Evolutionary conservation across 768 basidiomycete species (phyloP), one percentile per base, ranked within the genome.

Genomic region (Hydnomerulius pinastri): DNA sequence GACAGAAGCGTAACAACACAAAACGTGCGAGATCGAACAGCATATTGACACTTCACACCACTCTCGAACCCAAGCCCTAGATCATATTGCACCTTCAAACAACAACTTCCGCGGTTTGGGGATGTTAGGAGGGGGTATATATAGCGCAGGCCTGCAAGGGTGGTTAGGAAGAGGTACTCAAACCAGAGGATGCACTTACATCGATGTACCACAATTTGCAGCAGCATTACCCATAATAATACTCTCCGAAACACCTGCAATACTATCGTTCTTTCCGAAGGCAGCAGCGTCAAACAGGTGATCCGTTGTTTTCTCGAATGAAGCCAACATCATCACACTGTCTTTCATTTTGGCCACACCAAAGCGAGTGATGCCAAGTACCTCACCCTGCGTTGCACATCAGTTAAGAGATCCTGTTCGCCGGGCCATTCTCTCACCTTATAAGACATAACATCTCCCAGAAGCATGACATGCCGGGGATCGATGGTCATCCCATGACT

Each of bases 311-410:
- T 98, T 98, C 72, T 99, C 97, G 70, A 99, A 99, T 21, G 93
- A 97, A 9, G 97, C 97, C 61, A 98, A 76, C 97, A 98, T 99
- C 61, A 99, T 82, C 1, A 98, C 95, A 62, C 92, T 93, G 70
- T 99, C 97, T 70, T 98, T 98, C 93, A 98, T 98, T 75, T 98
- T 98, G 7, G 95, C 92, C 21, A 99, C 96, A 64, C 97, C 97
- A 70, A 98, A 98, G 25, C 97, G 90, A 6, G 97, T 99, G 68
- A 99, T 98, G 38, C 97, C 97, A 44, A 99, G 74, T 1, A 98
- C 94, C 67, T 98, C 96, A 36, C 97, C 97, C 91, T 95, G 65
- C 1, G 33, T 1, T 3, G 12, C n/a, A 10, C 1, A 12, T 37
- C 1, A 28, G n/a, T 23, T 37, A n/a, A 11, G 27, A 29, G 39